Percentiles rank a stretch among this genome's conserved stretches.
Evolutionary conservation across 108 stramenopile species (phyloP).

Genomic region (Skeletonema menzelii): DNA sequence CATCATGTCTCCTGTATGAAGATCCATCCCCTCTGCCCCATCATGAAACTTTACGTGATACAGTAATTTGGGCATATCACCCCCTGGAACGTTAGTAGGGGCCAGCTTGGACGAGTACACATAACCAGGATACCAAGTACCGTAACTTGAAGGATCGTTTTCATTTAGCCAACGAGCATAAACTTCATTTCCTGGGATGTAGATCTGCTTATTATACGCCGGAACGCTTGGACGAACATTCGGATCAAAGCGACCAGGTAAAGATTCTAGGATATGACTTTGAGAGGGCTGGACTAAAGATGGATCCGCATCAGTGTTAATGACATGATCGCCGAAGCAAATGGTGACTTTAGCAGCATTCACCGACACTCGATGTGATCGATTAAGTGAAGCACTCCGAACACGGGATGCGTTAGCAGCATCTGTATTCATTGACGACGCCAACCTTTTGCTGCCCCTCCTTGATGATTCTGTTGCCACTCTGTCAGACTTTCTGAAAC

Average conservation of each 20-base stretch:
- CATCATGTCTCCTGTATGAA: constrained; percentile 41
- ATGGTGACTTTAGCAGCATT: constrained; percentile 23
- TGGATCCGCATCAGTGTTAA: constrained; percentile 24
- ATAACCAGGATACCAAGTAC: constrained; percentile 48
- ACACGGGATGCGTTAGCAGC: background rate
- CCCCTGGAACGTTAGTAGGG: constrained; percentile 14
- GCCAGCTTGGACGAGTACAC: constrained; percentile 27
- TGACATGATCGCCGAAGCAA: constrained; percentile 30
- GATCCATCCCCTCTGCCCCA: constrained; percentile 25
- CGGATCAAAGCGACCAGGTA: constrained; percentile 15
- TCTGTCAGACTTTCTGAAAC: background rate
- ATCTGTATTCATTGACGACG: background rate
- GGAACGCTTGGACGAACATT: constrained; percentile 13
- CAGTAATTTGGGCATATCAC: constrained; percentile 20
- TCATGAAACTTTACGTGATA: constrained; percentile 46
- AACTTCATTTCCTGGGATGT: constrained; percentile 43
- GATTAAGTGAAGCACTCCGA: background rate
- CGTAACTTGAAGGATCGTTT: constrained; percentile 40
- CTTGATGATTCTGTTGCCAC: background rate
- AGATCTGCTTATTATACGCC: constrained; percentile 30
- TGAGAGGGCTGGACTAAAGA: constrained; percentile 6
- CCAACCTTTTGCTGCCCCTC: background rate
- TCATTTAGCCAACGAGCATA: constrained; percentile 48
- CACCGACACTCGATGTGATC: background rate
- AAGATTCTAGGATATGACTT: constrained; percentile 1